Percentiles rank a stretch among this genome's conserved stretches.
Conservation (phyloP, 768 basidiomycete species). For the Kondoa subrosea region DNA sequence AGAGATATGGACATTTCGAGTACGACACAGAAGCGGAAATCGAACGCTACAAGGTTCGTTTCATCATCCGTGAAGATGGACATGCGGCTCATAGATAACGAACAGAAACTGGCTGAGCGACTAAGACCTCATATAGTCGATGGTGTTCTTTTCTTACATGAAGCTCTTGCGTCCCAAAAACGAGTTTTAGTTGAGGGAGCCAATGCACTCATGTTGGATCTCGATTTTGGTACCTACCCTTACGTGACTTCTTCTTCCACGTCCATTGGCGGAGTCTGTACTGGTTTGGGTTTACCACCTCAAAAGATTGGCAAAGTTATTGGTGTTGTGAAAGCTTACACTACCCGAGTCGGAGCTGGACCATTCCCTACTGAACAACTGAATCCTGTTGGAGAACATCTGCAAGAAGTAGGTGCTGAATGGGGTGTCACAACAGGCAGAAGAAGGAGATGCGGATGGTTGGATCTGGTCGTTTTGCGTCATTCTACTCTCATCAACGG, state of each 20-base stretch:
- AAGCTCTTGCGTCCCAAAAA: slow-evolving; percentile 57
- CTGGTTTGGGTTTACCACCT: slow-evolving; percentile 92
- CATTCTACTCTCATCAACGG: slow-evolving; percentile 90
- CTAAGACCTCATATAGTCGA: slow-evolving; percentile 78
- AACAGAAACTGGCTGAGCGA: slow-evolving; percentile 60
- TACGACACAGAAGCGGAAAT: slow-evolving; percentile 98
- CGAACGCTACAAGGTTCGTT: slow-evolving; percentile 60
- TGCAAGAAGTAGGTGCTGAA: slow-evolving; percentile 87
- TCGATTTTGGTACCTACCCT: slow-evolving; percentile 96
- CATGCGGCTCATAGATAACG: neutral
- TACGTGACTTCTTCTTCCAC: slow-evolving; percentile 92
- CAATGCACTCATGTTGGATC: slow-evolving; percentile 94
- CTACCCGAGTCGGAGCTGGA: slow-evolving; percentile 93
- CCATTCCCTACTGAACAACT: slow-evolving; percentile 95
- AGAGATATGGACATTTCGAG: slow-evolving; percentile 92
- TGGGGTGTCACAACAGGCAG: slow-evolving; percentile 87
- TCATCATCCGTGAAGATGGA: neutral
- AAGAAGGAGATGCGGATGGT: slow-evolving; percentile 85
- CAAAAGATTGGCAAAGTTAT: slow-evolving; percentile 66
- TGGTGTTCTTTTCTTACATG: slow-evolving; percentile 67
- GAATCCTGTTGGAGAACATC: slow-evolving; percentile 64
- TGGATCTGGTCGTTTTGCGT: slow-evolving; percentile 85
- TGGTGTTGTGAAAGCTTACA: slow-evolving; percentile 95
- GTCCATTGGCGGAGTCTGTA: slow-evolving; percentile 84
- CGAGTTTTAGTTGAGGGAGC: slow-evolving; percentile 86